phyloP scores from a whole-genome alignment of 1,284 basidiomycete genomes.

The Ganoderma meredithae region DNA sequence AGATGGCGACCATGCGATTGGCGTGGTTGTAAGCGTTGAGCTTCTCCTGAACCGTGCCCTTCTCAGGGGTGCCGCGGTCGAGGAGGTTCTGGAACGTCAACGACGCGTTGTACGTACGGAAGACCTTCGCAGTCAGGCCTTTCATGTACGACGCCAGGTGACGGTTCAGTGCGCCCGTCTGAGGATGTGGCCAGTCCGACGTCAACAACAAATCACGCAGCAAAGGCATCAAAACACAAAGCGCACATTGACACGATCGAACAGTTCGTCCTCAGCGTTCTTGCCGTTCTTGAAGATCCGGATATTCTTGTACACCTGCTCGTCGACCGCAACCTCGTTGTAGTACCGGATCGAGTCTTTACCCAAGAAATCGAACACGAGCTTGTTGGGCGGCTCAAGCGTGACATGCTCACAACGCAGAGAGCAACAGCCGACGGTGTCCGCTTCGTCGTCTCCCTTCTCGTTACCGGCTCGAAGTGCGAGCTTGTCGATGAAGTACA shows the following conservation, averaged over 20 bases:
- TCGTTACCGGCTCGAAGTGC: slow-evolving; percentile 98
- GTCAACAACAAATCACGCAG: neutral
- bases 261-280: slow-evolving; percentile 87
- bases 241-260: slow-evolving; percentile 91
- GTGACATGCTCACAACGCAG: slow-evolving; percentile 95
- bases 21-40: slow-evolving; percentile 95
- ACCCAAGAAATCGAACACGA: slow-evolving; percentile 95
- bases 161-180: slow-evolving; percentile 90
- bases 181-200: slow-evolving; percentile 16
- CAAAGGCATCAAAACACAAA: neutral
- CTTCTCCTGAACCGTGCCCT: slow-evolving; percentile 88
- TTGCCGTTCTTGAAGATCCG: slow-evolving; percentile 83
- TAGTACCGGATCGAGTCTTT: slow-evolving; percentile 98
- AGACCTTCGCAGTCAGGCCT: slow-evolving; percentile 96
- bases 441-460: slow-evolving; percentile 97
- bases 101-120: slow-evolving; percentile 99
- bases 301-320: slow-evolving; percentile 65
- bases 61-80: slow-evolving; percentile 75
- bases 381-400: slow-evolving; percentile 82
- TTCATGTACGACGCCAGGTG: slow-evolving; percentile 94
- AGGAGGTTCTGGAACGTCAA: slow-evolving; percentile 89
- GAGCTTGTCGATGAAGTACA: slow-evolving; percentile 96
- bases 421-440: slow-evolving; percentile 97
- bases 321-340: slow-evolving; percentile 86
- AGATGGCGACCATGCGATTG: slow-evolving; percentile 92